Base-by-base conservation (phyloP, 371 early-diverging fungal species). In the Mucor racemosus region DNA sequence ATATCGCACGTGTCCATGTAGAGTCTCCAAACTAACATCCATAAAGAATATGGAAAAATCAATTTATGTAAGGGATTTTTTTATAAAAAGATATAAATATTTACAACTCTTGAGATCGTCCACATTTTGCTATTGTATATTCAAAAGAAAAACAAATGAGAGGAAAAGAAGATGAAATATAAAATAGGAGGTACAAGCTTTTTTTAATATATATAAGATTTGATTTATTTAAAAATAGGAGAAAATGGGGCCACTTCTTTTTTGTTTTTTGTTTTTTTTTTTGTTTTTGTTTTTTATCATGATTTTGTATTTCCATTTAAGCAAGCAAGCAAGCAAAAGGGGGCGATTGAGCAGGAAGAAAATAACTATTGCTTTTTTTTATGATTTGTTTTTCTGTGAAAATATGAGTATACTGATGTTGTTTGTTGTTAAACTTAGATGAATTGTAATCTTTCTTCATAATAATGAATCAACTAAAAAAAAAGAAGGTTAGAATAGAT, bases 71-170 rank as follows among this genome's bases (percentile, higher is more conserved):
- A 44, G 31, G 34, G 35, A 33, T 33, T 5, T 35, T 31, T 35
- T 11, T n/a, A n/a, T n/a, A n/a, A n/a, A n/a, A n/a, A 55, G 26
- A 35, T 63, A 35, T 38, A 15, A 17, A 42, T 38, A 54, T 74
- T 81, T 78, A 81, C 82, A 40, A 79, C 71, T 60, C 79, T 74
- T 66, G 81, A 78, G 55, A 78, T 73, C 58, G 72, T 76, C 72
- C 73, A 75, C 81, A 81, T 81, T 60, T 38, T 62, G 15, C 13
- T 11, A 14, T 15, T n/a, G n/a, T n/a, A n/a, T 33, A 35, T 44
- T 44, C 4, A 17, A 35, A 42, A 35, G 9, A 33, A 55, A 33
- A 46, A 21, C 58, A 63, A n/a, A n/a, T n/a, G n/a, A 64, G 11
- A 57, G 58, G 56, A 44, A 36, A 58, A 55, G 58, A 61, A 50